phyloP scores from a whole-genome alignment of 116 monocot genomes.

The Dioscorea cayenensis region DNA sequence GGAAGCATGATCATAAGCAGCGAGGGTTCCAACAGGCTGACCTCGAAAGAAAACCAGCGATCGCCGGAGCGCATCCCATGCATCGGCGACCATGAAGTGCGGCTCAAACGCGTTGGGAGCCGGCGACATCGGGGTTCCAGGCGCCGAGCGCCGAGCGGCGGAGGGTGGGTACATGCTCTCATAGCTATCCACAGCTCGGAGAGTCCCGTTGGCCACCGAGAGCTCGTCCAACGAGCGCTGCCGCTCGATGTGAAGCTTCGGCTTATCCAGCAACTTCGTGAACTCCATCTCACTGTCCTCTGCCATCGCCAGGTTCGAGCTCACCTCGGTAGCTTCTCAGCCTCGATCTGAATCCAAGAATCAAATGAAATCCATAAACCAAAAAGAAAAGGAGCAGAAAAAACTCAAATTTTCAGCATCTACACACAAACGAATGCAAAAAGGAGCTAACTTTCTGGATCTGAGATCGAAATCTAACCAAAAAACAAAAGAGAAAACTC shows the following conservation, averaged over 20 bases:
- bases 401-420: neutral
- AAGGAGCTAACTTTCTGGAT: neutral
- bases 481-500: neutral
- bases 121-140: constrained; percentile 33
- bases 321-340: constrained; percentile 9
- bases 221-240: constrained; percentile 64
- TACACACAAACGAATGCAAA: neutral
- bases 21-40: constrained; percentile 74
- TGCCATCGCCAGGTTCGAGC: constrained; percentile 22
- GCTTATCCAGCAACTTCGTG: constrained; percentile 28
- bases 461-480: no score
- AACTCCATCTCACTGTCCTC: constrained; percentile 53
- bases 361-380: neutral
- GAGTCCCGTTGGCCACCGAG: constrained; percentile 33
- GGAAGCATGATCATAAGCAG: constrained; percentile 61
- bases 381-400: neutral
- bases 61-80: constrained; percentile 68
- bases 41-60: constrained; percentile 55
- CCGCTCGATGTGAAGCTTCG: constrained; percentile 57
- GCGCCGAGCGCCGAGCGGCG: constrained; percentile 19
- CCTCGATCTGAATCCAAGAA: neutral
- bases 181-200: constrained; percentile 24
- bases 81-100: constrained; percentile 59
- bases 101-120: constrained; percentile 33
- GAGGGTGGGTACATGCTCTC: constrained; percentile 42